phyloP scores from a whole-genome alignment of 495 filamentous ascomycete species.

The Margaritispora aquatica region DNA sequence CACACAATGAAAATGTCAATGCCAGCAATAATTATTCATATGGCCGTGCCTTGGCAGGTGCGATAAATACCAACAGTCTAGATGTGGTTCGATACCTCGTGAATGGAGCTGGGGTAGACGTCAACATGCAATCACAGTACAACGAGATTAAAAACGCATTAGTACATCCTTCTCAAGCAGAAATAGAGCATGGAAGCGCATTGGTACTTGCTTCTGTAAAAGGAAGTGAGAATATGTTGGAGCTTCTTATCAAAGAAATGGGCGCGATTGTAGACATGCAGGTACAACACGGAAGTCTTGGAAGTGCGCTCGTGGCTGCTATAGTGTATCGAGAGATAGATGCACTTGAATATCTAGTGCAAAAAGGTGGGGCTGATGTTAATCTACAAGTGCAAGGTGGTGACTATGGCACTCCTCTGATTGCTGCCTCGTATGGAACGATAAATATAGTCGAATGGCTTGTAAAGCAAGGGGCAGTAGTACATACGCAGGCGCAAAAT shows the following conservation, averaged over 20 bases:
- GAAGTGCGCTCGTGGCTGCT: slow-evolving; percentile 2
- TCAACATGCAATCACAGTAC: slow-evolving; percentile 1
- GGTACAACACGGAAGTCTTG: background rate
- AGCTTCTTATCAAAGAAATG: background rate
- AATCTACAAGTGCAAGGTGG: slow-evolving; percentile 12
- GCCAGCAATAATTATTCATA: background rate
- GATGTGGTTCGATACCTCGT: background rate
- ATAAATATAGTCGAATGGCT: background rate
- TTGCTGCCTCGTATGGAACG: slow-evolving; percentile 1
- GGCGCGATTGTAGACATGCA: slow-evolving; percentile 3
- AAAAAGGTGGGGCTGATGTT: slow-evolving; percentile 10
- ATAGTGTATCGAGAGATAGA: no score
- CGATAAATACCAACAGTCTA: background rate
- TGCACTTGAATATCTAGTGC: background rate
- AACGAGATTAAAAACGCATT: background rate
- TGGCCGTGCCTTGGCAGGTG: slow-evolving; percentile 3
- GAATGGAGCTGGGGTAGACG: background rate
- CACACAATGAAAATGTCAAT: background rate
- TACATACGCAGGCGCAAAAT: background rate
- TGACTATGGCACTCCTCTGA: slow-evolving; percentile 6
- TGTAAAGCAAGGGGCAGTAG: slow-evolving; percentile 1
- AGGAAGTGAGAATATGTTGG: background rate
- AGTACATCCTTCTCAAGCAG: background rate
- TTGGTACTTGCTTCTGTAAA: background rate
- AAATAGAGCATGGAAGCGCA: background rate